Percentiles rank a stretch among this genome's conserved stretches.
Evolutionary conservation across 768 basidiomycete genomes (phyloP).

Genomic region (Auricularia heimuer): DNA sequence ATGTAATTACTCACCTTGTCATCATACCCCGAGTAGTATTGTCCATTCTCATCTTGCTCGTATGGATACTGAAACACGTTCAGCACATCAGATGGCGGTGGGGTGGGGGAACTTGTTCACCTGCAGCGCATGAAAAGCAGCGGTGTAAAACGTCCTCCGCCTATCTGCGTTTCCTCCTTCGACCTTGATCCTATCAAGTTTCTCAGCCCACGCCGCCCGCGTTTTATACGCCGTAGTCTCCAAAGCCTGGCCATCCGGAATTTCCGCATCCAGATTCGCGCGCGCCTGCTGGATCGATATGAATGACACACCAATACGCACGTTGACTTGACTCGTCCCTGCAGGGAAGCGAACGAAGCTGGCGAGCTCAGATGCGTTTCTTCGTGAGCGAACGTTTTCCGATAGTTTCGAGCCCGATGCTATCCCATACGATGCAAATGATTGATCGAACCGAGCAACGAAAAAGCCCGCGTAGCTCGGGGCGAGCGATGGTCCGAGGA

Average conservation of each 20-base stretch:
- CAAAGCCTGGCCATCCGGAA: conserved; percentile 35
- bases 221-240: conserved; percentile 42
- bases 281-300: conserved; percentile 61
- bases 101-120: conserved; percentile 24
- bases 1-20: conserved; percentile 28
- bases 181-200: conserved; percentile 42
- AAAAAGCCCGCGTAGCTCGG: conserved; percentile 34
- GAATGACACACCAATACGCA: conserved; percentile 63
- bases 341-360: conserved; percentile 27
- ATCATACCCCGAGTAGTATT: conserved; percentile 73
- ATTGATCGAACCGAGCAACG: conserved; percentile 36
- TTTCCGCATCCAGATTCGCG: conserved; percentile 39
- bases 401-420: conserved; percentile 34
- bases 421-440: conserved; percentile 38
- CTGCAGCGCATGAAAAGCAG: conserved; percentile 53
- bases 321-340: conserved; percentile 30
- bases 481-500: conserved; percentile 44
- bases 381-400: conserved; percentile 20
- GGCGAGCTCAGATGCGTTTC: conserved; percentile 36
- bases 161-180: conserved; percentile 39
- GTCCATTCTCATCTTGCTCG: conserved; percentile 55
- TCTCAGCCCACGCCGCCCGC: conserved; percentile 46
- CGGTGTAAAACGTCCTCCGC: conserved; percentile 45
- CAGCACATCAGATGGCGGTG: background rate
- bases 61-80: conserved; percentile 52